Evolutionary conservation across 345 rosid species (phyloP).

Genomic region (Salix caprea): DNA sequence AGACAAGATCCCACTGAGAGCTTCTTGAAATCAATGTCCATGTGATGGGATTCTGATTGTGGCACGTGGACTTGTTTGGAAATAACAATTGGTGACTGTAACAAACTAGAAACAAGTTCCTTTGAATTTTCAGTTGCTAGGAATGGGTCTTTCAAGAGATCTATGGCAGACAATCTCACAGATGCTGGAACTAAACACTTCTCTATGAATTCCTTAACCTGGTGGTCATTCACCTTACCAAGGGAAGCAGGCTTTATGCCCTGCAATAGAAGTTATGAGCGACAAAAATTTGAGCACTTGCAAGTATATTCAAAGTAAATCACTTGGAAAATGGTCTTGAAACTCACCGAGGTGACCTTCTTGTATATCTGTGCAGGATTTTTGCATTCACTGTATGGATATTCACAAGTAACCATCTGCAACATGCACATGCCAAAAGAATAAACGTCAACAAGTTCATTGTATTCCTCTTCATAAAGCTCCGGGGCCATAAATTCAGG

Average conservation of each 20-base stretch:
- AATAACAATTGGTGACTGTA: slow-evolving; percentile 12
- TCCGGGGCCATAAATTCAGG: slow-evolving; percentile 99
- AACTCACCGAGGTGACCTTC: slow-evolving; percentile 86
- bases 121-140: slow-evolving; percentile 38
- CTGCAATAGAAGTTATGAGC: slow-evolving; percentile 32
- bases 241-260: slow-evolving; percentile 74
- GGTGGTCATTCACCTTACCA: slow-evolving; percentile 59
- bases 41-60: slow-evolving; percentile 58
- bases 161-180: slow-evolving; percentile 69
- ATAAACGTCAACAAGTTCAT: slow-evolving; percentile 84
- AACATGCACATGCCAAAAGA: slow-evolving; percentile 93
- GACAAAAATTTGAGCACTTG: background rate
- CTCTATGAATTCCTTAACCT: slow-evolving; percentile 71
- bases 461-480: slow-evolving; percentile 89
- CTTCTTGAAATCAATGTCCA: slow-evolving; percentile 59
- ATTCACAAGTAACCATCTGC: slow-evolving; percentile 89
- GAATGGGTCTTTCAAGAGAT: slow-evolving; percentile 69
- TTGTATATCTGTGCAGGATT: slow-evolving; percentile 94
- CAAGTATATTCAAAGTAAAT: background rate
- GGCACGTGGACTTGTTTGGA: slow-evolving; percentile 11
- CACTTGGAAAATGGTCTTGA: background rate
- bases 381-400: slow-evolving; percentile 83
- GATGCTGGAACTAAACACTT: slow-evolving; percentile 81
- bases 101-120: slow-evolving; percentile 55
- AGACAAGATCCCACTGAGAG: slow-evolving; percentile 42